Base-by-base conservation (phyloP, 78 protist genomes). In the Neovahlkampfia damariscottae region DNA sequence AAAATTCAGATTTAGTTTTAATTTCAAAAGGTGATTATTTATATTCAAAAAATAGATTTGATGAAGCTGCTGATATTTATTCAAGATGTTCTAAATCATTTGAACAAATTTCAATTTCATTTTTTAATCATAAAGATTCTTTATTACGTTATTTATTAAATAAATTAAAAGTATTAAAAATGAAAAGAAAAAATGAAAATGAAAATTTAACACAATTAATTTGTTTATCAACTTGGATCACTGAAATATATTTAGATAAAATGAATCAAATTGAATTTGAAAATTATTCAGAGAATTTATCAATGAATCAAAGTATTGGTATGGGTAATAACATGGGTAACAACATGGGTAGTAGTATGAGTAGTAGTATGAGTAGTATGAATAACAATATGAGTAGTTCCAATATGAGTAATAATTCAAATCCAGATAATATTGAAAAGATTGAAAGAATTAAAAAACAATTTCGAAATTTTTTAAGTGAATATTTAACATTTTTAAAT, bases 31-130 rank as follows among this genome's bases (percentile, higher is more conserved):
- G 34, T n/a, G 62, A 50, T 19, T 50, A n/a, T 50, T 50, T n/a
- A 19, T 19, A n/a, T 19, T n/a, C 19, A 19, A 50, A 19, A n/a
- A 19, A 19, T n/a, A 50, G 62, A 50, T 50, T 50, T 19, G 19
- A 50, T 50, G 62, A 50, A 29, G 85, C 96, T 0, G 96, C 96
- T 0, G 67, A 67, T 28, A 75, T 62, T 28, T 93, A 84, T 62
- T 92, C 94, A 19, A 86, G 83, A 74, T 86, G 91, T 5, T 41
- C 66, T n/a, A 38, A 29, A 40, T 39, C 86, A 9, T 91, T 92
- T 28, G 96, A 92, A 70, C 91, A 92, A 69, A 68, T 92, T 34
- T 38, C 93, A 0, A 86, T 92, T 50, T 85, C 80, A 75, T 89
- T 92, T 30, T 66, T 88, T 5, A 62, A 72, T 30, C 4, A 3